Conservation (phyloP, 176 grass and related monocot genomes). For the Aegilops tauschii region DNA sequence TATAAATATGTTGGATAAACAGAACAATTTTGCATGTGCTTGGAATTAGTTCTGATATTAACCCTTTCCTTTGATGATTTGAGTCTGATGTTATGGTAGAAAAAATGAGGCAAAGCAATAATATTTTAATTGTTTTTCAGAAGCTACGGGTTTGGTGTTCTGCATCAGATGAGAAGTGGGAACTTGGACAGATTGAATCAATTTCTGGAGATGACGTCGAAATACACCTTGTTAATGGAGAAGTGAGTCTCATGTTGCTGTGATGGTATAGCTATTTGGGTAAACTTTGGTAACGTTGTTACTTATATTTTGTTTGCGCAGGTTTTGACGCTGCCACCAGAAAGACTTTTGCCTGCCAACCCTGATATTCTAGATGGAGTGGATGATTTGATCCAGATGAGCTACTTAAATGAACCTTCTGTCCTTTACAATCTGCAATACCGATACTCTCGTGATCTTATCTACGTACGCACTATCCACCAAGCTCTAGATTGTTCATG, state of each 20-base stretch:
- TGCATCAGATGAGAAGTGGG: constrained; percentile 66
- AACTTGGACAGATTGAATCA: constrained; percentile 80
- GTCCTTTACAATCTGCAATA: constrained; percentile 81
- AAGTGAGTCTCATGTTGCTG: constrained; percentile 51
- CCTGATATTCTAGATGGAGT: constrained; percentile 92
- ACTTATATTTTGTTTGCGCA: constrained; percentile 44
- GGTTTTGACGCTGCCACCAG: constrained; percentile 66
- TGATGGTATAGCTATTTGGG: constrained; percentile 1
- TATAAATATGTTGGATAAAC: constrained; percentile 21
- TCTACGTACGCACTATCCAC: constrained; percentile 74
- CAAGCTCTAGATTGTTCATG: constrained; percentile 19
- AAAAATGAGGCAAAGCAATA: not conserved
- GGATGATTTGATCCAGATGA: constrained; percentile 95
- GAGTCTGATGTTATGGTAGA: constrained; percentile 15
- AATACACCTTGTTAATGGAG: constrained; percentile 68
- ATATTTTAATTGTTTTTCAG: constrained; percentile 45
- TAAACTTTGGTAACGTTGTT: constrained; percentile 20
- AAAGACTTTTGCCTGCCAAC: constrained; percentile 77
- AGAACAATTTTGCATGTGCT: not conserved
- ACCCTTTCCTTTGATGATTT: constrained; percentile 7
- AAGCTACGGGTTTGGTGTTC: constrained; percentile 89
- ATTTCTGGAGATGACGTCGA: constrained; percentile 63
- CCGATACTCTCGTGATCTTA: constrained; percentile 64
- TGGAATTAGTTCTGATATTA: constrained; percentile 22
- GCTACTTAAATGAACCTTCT: constrained; percentile 90